Base-by-base conservation (phyloP, 2,329 filamentous ascomycete genomes). In the Calonectria pseudoturangicola region DNA sequence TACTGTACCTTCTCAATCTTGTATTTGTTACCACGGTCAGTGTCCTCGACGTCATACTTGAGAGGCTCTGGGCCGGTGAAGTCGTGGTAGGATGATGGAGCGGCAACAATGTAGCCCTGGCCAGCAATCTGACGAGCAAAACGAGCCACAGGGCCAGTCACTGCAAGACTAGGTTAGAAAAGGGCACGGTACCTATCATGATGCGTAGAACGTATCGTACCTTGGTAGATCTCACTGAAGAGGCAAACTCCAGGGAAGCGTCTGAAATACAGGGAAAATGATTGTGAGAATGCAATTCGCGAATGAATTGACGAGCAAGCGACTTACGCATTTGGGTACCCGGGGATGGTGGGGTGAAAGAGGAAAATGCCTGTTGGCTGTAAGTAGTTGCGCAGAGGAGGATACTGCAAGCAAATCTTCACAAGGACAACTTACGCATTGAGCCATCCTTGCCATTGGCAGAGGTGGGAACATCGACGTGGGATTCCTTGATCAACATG, bases 211-310 rank as follows among this genome's bases (percentile, higher is more conserved):
- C 18, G 4, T 21, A 41, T 27, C 81, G 70, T 84, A 95, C 95
- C 95, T 92, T 98, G 96, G 82, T 98, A 98, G 80, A 98, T 98
- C 86, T 98, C 96, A 79, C 93, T 96, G 83, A 98, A 98, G 70
- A 98, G 88, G 16, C 94, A 93, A 6, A 98, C 94, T 25, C 94
- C 95, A 0, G 95, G 95, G 80, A 98, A 98, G 63, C 88, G 88
- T 36, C 91, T 91, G 72, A 3, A 13, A 13, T 9, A 50, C 2
- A 18, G 30, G 8, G 27, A 50, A 18, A 27, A 47, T 13, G 41
- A 39, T 25, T 9, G 33, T 79, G 21, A 80, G 72, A 21, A 18
- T n/a, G 18, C 10, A 5, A 10, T 15, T 15, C 18, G 33, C 10
- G n/a, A 25, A 41, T 27, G 12, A 28, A 41, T 13, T 30, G 6